A percentile compares a stretch with the other conserved stretches of the same genome.
These are phyloP conservation scores for Chimonanthus salicifolius DNA, from an alignment of 164 flowering plant species.

Conservation along the genomic window DNA sequence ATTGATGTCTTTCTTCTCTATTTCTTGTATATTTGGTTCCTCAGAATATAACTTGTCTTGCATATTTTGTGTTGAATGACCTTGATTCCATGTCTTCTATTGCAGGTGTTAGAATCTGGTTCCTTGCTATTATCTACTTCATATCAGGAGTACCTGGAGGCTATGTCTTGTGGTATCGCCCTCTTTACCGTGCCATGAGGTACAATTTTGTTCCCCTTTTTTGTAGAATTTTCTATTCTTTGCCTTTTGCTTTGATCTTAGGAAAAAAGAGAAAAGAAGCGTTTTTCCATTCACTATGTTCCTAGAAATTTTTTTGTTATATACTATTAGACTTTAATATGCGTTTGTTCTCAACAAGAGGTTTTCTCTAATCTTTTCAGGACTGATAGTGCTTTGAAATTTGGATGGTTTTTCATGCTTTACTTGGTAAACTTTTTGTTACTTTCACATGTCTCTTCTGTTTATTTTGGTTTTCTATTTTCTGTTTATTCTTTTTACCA, in stretches of 20 bases:
- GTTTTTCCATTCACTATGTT: neutral
- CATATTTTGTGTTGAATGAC: neutral
- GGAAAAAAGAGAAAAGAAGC: neutral
- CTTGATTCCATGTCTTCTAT: conserved; percentile 5
- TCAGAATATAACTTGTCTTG: neutral
- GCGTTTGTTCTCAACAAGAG: conserved; percentile 1
- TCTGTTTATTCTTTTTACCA: neutral
- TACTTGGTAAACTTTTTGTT: conserved; percentile 41
- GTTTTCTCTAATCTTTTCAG: conserved; percentile 31
- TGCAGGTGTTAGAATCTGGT: conserved; percentile 82
- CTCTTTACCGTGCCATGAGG: conserved; percentile 97
- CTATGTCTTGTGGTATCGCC: conserved; percentile 95
- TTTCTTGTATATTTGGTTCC: neutral
- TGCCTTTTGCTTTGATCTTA: neutral
- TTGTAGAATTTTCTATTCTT: neutral
- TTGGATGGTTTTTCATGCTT: conserved; percentile 77
- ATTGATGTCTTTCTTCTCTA: neutral
- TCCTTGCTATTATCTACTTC: conserved; percentile 92
- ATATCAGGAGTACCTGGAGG: conserved; percentile 90
- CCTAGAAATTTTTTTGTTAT: neutral
- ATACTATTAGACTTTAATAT: neutral
- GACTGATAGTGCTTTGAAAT: conserved; percentile 88
- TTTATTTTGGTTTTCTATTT: neutral
- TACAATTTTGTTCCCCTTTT: conserved; percentile 15
- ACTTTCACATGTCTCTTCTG: neutral